Base-by-base conservation (phyloP, 306 rosid genomes). In the Casuarina equisetifolia region DNA sequence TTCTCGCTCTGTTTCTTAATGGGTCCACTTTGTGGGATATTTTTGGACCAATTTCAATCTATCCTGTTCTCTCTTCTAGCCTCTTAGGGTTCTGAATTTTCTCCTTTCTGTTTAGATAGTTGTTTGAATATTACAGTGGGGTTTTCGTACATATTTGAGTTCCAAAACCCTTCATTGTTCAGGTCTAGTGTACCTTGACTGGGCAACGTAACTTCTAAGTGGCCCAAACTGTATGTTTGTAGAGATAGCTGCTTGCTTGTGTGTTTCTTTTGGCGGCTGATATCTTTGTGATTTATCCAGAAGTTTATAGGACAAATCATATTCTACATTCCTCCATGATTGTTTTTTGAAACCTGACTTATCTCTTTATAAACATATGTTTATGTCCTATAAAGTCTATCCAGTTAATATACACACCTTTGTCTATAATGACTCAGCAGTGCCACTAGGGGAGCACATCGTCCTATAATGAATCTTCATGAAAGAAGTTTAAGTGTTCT, bases 401-500 rank as follows among this genome's bases (percentile, higher is more conserved):
- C 64, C 64, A 58, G 2, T 69, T 68, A 45, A 70, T 70, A 50
- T 38, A 40, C 68, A 45, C 66, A 25, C 69, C 40, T 46, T 73
- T 74, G 49, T 45, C 76, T 17, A 59, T 55, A 74, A 72, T 74
- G 74, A 16, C 77, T 76, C 76, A 81, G 73, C 83, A 94, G 98
- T 87, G 85, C 85, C 72, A 84, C 82, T 75, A 92, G 95, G 88
- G 98, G 98, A 75, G 90, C 88, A 70, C 98, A 94, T 89, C 97
- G 93, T 61, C 98, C 98, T 35, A 92, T 94, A 81, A 94, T 94
- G 98, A 90, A 89, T 84, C 98, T 94, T 78, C 98, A 94, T 53
- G 98, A 94, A 85, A 89, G 98, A 88, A 94, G 98, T 88, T 82
- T 94, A 67, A 94, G 98, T 74, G 98, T 94, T 64, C 86, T 94